Evolutionary conservation across 129 eudicot species (phyloP).

Genomic region (Ambrosia trifida): DNA sequence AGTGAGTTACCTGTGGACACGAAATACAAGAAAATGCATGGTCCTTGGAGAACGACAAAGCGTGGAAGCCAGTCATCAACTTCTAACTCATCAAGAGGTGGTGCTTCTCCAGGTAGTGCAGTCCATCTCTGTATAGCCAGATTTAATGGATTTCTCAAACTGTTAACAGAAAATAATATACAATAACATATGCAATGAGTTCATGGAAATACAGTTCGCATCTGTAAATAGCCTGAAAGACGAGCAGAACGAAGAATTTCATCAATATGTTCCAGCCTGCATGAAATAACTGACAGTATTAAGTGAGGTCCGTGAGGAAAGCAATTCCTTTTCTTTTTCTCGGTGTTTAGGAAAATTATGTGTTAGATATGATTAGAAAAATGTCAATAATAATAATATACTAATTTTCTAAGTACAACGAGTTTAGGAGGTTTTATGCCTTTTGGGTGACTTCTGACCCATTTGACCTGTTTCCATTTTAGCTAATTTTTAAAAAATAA

Average conservation of each 20-base stretch:
- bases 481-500: too few relatives aligned
- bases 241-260: slow-evolving; percentile 75
- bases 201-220: slow-evolving; percentile 53
- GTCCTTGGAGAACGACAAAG: slow-evolving; percentile 82
- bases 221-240: slow-evolving; percentile 70
- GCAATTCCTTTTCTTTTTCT: not conserved
- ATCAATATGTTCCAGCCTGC: slow-evolving; percentile 83
- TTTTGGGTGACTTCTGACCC: not conserved
- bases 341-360: not conserved
- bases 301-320: slow-evolving; percentile 6
- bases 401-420: not conserved
- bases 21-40: slow-evolving; percentile 68
- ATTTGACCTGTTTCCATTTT: not conserved
- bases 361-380: not conserved
- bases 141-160: not conserved
- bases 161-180: not conserved
- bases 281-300: slow-evolving; percentile 13
- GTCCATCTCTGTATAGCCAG: slow-evolving; percentile 72
- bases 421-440: not conserved
- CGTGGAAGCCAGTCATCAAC: slow-evolving; percentile 98
- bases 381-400: not conserved
- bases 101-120: slow-evolving; percentile 92
- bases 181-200: not conserved
- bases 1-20: slow-evolving; percentile 67
- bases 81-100: slow-evolving; percentile 77